These are phyloP conservation scores for Hibiscus tridactylites DNA, from an alignment of 345 rosid genomes.

Conservation along the genomic window DNA sequence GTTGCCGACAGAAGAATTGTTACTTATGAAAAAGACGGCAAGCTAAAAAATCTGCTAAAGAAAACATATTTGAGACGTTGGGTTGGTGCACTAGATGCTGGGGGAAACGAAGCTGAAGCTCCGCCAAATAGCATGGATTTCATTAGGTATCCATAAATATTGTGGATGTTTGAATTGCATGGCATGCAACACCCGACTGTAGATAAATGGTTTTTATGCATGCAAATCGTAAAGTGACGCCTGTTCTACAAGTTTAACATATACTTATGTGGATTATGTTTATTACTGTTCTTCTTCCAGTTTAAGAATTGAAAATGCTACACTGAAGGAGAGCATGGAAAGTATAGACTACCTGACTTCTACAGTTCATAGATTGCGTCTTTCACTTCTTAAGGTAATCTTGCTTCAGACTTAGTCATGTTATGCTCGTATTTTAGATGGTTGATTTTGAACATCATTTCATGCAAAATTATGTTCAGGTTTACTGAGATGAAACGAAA, in stretches of 20 bases:
- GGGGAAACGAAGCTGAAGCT: constrained; percentile 42
- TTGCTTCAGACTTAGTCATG: neutral
- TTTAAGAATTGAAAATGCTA: constrained; percentile 83
- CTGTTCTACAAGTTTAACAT: neutral
- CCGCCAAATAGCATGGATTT: constrained; percentile 41
- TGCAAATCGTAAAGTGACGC: neutral
- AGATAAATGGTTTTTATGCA: constrained; percentile 10
- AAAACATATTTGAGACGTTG: constrained; percentile 76
- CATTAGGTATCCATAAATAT: constrained; percentile 51
- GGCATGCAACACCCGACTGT: neutral
- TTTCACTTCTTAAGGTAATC: constrained; percentile 66
- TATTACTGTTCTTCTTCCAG: constrained; percentile 28
- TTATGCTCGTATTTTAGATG: neutral
- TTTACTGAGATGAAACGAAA: neutral
- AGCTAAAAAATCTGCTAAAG: constrained; percentile 36
- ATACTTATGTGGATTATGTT: constrained; percentile 5
- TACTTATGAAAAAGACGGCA: constrained; percentile 38
- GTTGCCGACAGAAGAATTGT: constrained; percentile 26
- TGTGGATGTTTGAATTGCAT: neutral
- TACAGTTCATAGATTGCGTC: constrained; percentile 72
- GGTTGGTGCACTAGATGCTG: constrained; percentile 45
- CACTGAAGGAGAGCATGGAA: constrained; percentile 77
- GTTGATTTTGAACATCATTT: neutral
- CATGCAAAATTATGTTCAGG: neutral
- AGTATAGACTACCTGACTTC: constrained; percentile 73